Percentiles rank a stretch among this genome's conserved stretches.
Conservation (phyloP, 73 alveolate species). For the Blepharisma stoltei region DNA sequence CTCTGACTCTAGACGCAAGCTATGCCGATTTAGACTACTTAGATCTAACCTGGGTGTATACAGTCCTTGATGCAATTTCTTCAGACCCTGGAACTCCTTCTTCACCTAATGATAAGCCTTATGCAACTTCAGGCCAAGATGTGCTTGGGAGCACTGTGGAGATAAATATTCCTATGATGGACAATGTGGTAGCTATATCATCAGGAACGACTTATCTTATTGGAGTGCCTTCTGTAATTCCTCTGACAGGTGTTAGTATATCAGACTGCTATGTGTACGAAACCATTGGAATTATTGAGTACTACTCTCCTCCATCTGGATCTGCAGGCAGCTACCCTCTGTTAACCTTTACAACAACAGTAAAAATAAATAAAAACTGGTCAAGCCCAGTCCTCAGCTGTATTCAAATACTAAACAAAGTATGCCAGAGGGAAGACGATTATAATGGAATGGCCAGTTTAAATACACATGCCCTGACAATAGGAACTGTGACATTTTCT, state of each 20-base stretch:
- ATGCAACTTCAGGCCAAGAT: not conserved
- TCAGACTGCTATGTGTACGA: not conserved
- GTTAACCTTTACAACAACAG: not conserved
- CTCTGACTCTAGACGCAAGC: not conserved
- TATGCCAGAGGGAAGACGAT: not conserved
- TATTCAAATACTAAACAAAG: not conserved
- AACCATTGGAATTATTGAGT: not conserved
- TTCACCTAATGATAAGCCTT: not conserved
- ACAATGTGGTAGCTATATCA: not conserved
- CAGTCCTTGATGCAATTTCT: constrained; percentile 1
- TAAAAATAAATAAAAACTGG: not conserved
- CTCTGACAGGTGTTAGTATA: not conserved
- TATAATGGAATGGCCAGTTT: not conserved
- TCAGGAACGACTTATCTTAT: constrained; percentile 8
- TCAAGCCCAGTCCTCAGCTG: constrained; percentile 2
- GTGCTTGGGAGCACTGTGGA: not conserved
- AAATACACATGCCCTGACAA: not conserved
- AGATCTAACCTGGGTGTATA: not conserved
- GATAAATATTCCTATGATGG: constrained; percentile 9
- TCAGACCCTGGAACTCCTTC: constrained; percentile 27
- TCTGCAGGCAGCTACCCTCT: constrained; percentile 5
- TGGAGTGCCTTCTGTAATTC: not conserved
- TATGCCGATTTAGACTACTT: not conserved
- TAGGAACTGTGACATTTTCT: constrained; percentile 5
- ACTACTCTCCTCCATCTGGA: not conserved